Percentiles rank a stretch among this genome's conserved stretches.
Evolutionary conservation across 352 stramenopile species (phyloP).

Genomic region (Phytophthora pisi): DNA sequence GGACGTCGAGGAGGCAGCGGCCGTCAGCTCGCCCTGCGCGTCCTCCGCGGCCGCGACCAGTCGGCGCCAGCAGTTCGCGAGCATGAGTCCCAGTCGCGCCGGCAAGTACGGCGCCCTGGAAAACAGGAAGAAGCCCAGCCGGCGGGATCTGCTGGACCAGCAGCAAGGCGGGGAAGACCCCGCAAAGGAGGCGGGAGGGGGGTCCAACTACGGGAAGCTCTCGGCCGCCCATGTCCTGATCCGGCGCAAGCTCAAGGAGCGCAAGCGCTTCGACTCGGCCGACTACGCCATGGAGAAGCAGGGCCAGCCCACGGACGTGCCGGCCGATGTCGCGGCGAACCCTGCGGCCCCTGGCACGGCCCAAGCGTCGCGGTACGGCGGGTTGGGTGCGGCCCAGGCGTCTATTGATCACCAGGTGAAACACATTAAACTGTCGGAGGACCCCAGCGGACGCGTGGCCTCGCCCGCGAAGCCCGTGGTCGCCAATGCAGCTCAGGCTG

Average conservation of each 20-base stretch:
- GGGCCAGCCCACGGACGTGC: conserved; percentile 37
- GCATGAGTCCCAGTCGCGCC: conserved; percentile 64
- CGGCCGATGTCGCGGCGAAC: conserved; percentile 22
- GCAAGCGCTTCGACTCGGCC: conserved; percentile 84
- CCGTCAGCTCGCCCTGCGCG: conserved; percentile 57
- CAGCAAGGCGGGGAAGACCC: conserved; percentile 13
- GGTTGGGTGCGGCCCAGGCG: conserved; percentile 18
- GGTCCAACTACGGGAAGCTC: conserved; percentile 67
- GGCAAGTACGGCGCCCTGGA: conserved; percentile 56
- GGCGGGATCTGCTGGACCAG: conserved; percentile 46
- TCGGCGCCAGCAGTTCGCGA: conserved; percentile 37
- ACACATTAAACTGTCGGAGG: conserved; percentile 79
- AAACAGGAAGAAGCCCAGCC: conserved; percentile 33
- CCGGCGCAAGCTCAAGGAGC: conserved; percentile 79
- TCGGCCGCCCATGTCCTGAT: conserved; percentile 77
- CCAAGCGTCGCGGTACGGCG: conserved; percentile 1
- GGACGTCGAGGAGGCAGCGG: conserved; percentile 8
- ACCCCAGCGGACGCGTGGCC: conserved; percentile 33
- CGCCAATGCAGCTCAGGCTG: conserved; percentile 36
- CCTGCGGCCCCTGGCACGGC: conserved; percentile 5
- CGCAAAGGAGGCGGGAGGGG: not conserved
- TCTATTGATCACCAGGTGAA: conserved; percentile 72
- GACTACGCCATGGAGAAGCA: conserved; percentile 79
- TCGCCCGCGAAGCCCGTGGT: conserved; percentile 14
- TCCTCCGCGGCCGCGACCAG: conserved; percentile 21